Evolutionary conservation across 2,329 filamentous ascomycete species (phyloP).

Genomic region (Leptodontidium sp.): DNA sequence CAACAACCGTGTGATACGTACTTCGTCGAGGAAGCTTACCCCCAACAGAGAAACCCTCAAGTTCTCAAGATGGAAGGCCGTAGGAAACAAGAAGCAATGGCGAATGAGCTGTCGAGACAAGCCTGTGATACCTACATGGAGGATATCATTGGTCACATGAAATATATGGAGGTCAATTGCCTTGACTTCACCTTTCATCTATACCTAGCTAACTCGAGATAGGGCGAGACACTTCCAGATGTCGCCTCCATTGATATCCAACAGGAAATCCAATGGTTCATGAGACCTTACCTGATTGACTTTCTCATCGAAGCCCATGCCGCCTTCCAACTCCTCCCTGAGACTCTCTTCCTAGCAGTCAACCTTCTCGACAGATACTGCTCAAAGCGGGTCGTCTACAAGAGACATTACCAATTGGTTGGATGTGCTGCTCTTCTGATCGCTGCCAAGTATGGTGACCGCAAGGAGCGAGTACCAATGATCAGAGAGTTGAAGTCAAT

Average conservation of each 20-base stretch:
- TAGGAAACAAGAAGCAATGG: constrained; percentile 86
- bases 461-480: constrained; percentile 97
- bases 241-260: constrained; percentile 99
- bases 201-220: constrained; percentile 44
- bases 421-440: constrained; percentile 96
- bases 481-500: constrained; percentile 98
- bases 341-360: constrained; percentile 94
- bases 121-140: constrained; percentile 92
- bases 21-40: constrained; percentile 64
- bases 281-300: constrained; percentile 97
- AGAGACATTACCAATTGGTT: constrained; percentile 97
- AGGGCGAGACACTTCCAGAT: constrained; percentile 90
- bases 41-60: constrained; percentile 48
- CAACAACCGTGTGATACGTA: constrained; percentile 71
- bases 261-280: constrained; percentile 99
- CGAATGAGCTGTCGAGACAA: constrained; percentile 84
- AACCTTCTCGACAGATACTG: constrained; percentile 98
- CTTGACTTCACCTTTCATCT: constrained; percentile 27
- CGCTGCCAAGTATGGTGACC: constrained; percentile 97
- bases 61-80: constrained; percentile 76
- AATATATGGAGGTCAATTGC: constrained; percentile 80
- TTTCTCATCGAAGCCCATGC: constrained; percentile 97
- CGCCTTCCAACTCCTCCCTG: constrained; percentile 90
- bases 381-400: constrained; percentile 97
- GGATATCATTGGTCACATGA: constrained; percentile 93